A percentile compares a stretch with the other conserved stretches of the same genome.
phyloP scores from a whole-genome alignment of 1,139 yeast genomes.

The Suhomyces bokatorum region DNA sequence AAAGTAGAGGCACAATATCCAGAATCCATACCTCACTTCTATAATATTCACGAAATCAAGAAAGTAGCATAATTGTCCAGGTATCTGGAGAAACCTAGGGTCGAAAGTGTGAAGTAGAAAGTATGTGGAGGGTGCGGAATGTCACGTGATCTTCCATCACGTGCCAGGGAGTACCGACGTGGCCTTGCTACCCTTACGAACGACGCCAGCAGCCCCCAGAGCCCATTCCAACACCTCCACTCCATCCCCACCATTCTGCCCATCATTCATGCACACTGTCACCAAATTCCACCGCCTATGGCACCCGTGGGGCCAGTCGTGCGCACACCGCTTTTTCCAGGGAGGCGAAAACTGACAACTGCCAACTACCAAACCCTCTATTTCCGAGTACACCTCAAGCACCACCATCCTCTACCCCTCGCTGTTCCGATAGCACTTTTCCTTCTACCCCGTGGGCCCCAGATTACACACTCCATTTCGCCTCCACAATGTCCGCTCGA shows the following conservation, averaged over 20 bases:
- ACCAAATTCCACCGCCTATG: background rate
- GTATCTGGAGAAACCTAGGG: too few relatives aligned
- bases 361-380: too few relatives aligned
- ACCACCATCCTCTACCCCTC: background rate
- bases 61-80: too few relatives aligned
- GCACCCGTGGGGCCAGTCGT: background rate
- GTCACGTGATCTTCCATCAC: background rate
- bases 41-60: too few relatives aligned
- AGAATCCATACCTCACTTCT: too few relatives aligned
- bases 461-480: background rate
- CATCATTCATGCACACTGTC: too few relatives aligned
- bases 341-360: constrained; percentile 3
- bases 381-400: too few relatives aligned
- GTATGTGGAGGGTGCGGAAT: background rate
- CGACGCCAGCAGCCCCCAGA: background rate
- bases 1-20: too few relatives aligned
- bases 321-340: constrained; percentile 1
- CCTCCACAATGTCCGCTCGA: constrained; percentile 50
- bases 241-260: too few relatives aligned
- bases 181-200: background rate
- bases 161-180: background rate
- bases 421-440: background rate
- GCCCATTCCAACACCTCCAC: too few relatives aligned
- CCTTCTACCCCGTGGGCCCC: background rate
- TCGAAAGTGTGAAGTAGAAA: too few relatives aligned